phyloP scores from a whole-genome alignment of 2,329 filamentous ascomycete species.

The Ophiocordyceps australis region DNA sequence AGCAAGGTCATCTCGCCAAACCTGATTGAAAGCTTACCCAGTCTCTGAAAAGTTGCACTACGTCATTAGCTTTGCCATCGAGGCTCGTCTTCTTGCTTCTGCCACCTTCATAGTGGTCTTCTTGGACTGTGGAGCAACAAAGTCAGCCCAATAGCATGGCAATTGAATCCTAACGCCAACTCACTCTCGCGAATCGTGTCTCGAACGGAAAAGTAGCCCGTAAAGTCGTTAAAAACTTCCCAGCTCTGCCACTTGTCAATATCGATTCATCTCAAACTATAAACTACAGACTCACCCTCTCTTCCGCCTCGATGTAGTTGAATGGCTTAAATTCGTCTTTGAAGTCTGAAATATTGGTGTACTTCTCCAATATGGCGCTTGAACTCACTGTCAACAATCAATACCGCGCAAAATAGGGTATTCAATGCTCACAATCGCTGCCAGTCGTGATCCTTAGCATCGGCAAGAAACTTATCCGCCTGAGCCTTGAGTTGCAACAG shows the following conservation, averaged over 20 bases:
- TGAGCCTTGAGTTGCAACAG: slow-evolving; percentile 1
- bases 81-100: not conserved
- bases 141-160: too few relatives aligned
- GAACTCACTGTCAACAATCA: not conserved
- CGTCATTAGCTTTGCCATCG: not conserved
- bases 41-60: not conserved
- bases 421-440: slow-evolving; percentile 1
- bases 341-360: not conserved
- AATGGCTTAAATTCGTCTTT: not conserved
- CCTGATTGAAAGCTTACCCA: not conserved
- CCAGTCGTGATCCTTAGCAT: slow-evolving; percentile 1
- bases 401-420: not conserved
- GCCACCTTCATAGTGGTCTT: not conserved
- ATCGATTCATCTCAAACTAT: too few relatives aligned
- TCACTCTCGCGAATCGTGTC: not conserved
- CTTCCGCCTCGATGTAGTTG: not conserved
- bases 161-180: too few relatives aligned
- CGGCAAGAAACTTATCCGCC: slow-evolving; percentile 1
- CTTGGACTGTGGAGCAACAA: not conserved
- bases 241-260: slow-evolving; percentile 1
- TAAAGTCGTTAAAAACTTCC: not conserved
- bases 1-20: not conserved
- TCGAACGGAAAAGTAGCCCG: not conserved
- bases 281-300: not conserved
- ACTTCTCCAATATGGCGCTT: not conserved